phyloP scores from a whole-genome alignment of 2,329 filamentous ascomycete genomes.

The Hymenoscyphus fraxineus region DNA sequence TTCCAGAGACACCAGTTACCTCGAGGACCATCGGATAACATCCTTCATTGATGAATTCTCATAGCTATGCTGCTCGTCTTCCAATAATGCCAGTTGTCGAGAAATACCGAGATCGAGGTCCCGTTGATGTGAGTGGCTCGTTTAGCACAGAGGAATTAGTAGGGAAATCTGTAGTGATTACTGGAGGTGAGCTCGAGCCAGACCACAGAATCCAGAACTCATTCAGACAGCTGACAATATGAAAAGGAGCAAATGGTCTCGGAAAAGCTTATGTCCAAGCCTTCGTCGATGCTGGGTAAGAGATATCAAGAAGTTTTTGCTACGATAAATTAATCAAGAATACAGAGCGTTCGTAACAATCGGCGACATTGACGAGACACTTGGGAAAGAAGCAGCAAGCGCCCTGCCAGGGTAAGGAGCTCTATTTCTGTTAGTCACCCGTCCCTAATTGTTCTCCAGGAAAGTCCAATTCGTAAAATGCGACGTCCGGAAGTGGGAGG shows the following conservation, averaged over 20 bases:
- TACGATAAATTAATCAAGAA: constrained; percentile 16
- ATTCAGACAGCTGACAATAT: not conserved
- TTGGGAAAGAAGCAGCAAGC: constrained; percentile 29
- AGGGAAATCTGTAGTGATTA: constrained; percentile 8
- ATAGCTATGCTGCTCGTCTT: not conserved
- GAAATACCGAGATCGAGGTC: constrained; percentile 1
- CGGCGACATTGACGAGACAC: constrained; percentile 37
- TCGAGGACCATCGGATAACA: not conserved
- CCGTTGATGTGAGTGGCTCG: not conserved
- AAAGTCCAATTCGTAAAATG: constrained; percentile 39
- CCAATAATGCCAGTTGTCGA: not conserved
- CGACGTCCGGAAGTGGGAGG: constrained; percentile 43
- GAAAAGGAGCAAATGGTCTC: constrained; percentile 35
- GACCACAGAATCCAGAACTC: too few species aligned
- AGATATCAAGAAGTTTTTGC: constrained; percentile 7
- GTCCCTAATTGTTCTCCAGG: not conserved
- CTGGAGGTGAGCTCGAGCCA: not conserved
- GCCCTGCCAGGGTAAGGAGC: not conserved
- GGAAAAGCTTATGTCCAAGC: constrained; percentile 37
- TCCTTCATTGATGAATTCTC: not conserved
- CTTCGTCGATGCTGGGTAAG: constrained; percentile 27
- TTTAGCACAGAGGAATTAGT: not conserved
- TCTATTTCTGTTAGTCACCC: not conserved
- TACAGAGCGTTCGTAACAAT: constrained; percentile 40
- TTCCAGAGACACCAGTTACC: not conserved